Base-by-base conservation (phyloP, 2,329 filamentous ascomycete species). In the Apiospora malaysiana region DNA sequence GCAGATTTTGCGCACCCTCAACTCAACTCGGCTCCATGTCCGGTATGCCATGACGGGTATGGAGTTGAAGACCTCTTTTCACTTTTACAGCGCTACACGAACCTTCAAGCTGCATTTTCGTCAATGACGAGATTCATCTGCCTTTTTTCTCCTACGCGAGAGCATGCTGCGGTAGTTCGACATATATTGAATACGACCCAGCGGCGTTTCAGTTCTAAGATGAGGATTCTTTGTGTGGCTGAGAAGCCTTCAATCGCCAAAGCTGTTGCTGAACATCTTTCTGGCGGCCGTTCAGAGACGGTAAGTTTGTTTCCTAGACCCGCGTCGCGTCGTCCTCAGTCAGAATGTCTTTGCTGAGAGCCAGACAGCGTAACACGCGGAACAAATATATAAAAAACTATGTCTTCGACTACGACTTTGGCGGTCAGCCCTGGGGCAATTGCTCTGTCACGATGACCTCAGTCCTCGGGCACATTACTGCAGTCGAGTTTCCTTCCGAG, bases 401-500 rank as follows among this genome's bases (percentile, higher is more conserved):
- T 83, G 87, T 90, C 40, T 99, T 99, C 79, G 88, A 92, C 65
- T 99, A 96, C 82, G 91, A 94, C 79, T 99, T 99, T 80, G 91
- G 91, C 7, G 87, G 85, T 66, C 56, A 63, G 56, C 85, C 88
- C 74, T 97, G 94, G 93, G 94, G 95, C 25, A 86, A 86, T 72
- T 97, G 93, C 80, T 86, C 90, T 16, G 95, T 98, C 66, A 94
- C 92, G 59, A 98, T 99, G 93, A 99, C 96, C 70, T 94, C 92
- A 73, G 96, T 99, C 32, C 86, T 92, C 14, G 96, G 96, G 16
- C 96, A 99, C 82, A 87, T 99, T 74, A 94, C 93, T 43, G 86
- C 85, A n/a, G 84, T 92, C 63, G 93, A 97, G 69, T 98, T 99
- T 77, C 88, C 89, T 23, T 80, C 85, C 10, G 88, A 91, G 70